These are phyloP conservation scores for Rhodotorula sp. DNA, from an alignment of 1,284 basidiomycete genomes.

Conservation along the genomic window DNA sequence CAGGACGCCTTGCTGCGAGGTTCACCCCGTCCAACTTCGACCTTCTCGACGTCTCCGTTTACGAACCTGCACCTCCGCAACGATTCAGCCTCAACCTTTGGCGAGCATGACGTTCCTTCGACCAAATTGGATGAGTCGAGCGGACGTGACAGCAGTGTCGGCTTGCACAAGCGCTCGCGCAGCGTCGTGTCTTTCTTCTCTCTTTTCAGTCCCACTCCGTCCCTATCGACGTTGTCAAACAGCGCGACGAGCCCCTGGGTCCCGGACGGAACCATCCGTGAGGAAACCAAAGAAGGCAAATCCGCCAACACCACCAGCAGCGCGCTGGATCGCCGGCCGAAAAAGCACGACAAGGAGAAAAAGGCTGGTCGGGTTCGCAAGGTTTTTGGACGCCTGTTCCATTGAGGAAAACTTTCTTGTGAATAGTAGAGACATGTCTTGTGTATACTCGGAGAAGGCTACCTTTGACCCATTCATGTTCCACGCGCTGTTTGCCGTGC, in stretches of 20 bases:
- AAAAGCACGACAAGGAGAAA: too few species aligned
- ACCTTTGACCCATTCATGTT: too few species aligned
- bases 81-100: slow-evolving; percentile 16
- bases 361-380: not conserved
- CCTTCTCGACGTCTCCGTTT: slow-evolving; percentile 8
- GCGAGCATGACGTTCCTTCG: not conserved
- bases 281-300: slow-evolving; percentile 2
- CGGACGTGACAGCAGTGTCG: not conserved
- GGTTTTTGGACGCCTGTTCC: not conserved
- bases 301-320: too few species aligned
- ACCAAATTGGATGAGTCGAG: too few species aligned
- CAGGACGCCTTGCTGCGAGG: too few species aligned
- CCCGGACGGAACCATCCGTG: too few species aligned
- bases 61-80: slow-evolving; percentile 17
- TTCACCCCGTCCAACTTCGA: not conserved
- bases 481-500: too few species aligned
- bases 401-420: too few species aligned
- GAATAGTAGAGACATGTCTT: too few species aligned
- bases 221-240: not conserved
- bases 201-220: not conserved
- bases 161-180: slow-evolving; percentile 21
- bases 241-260: too few species aligned
- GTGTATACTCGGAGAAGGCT: too few species aligned
- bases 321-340: too few species aligned
- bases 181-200: slow-evolving; percentile 33